Evolutionary conservation across 2,329 filamentous ascomycete species (phyloP).

Genomic region (Bipolaris oryzae): DNA sequence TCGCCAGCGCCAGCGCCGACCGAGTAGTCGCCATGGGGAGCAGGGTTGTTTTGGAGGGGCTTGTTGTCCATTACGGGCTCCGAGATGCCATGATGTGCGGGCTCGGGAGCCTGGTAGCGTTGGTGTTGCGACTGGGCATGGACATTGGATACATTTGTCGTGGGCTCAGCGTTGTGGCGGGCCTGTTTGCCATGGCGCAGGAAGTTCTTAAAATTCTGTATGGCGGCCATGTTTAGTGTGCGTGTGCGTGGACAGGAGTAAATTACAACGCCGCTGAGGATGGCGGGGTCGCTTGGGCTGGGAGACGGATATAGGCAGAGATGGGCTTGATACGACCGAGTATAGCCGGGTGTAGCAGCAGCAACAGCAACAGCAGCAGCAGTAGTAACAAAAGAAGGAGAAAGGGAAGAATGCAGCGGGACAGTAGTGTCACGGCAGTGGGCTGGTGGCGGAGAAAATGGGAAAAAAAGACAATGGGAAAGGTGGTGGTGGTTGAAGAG

Average conservation of each 20-base stretch:
- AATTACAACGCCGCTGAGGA: slow-evolving; percentile 22
- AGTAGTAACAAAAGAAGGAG: not conserved
- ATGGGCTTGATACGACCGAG: slow-evolving; percentile 16
- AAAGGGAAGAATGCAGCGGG: slow-evolving; percentile 8
- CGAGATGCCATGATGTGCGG: slow-evolving; percentile 62
- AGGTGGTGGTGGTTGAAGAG: slow-evolving; percentile 24
- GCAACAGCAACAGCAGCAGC: too few relatives aligned
- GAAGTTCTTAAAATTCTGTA: slow-evolving; percentile 98
- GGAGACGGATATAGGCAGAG: slow-evolving; percentile 14
- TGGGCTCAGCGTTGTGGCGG: slow-evolving; percentile 69
- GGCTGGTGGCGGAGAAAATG: slow-evolving; percentile 18
- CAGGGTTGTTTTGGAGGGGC: slow-evolving; percentile 58
- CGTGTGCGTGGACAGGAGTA: slow-evolving; percentile 4
- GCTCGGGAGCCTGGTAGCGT: slow-evolving; percentile 56
- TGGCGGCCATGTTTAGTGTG: slow-evolving; percentile 64
- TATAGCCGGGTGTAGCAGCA: slow-evolving; percentile 23
- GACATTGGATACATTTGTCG: slow-evolving; percentile 66
- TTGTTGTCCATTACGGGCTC: slow-evolving; percentile 65
- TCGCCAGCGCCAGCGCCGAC: slow-evolving; percentile 65
- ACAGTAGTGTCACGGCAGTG: slow-evolving; percentile 17
- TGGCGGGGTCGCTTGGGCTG: slow-evolving; percentile 28
- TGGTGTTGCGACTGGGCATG: slow-evolving; percentile 66
- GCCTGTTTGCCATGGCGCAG: slow-evolving; percentile 98
- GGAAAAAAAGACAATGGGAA: slow-evolving; percentile 15
- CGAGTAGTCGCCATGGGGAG: slow-evolving; percentile 63